Percentiles rank a stretch among this genome's conserved stretches.
Conservation (phyloP, 78 protist species). For the Andalucia godoyi region DNA sequence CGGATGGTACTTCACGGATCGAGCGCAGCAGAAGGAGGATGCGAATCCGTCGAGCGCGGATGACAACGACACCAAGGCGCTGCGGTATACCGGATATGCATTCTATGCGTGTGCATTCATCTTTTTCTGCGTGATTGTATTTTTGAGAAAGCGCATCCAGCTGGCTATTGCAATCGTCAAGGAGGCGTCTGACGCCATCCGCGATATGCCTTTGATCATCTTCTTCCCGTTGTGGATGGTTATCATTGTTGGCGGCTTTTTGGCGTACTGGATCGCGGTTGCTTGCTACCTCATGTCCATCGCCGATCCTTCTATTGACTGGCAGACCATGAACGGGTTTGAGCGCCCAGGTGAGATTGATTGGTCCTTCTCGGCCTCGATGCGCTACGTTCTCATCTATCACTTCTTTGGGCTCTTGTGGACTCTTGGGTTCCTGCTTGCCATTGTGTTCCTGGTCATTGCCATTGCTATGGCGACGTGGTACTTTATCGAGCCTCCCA, state of each 20-base stretch:
- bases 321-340: too few relatives aligned
- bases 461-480: constrained; percentile 62
- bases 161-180: constrained; percentile 50
- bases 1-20: too few relatives aligned
- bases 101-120: too few relatives aligned
- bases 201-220: constrained; percentile 41
- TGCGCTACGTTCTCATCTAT: not conserved
- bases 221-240: constrained; percentile 49
- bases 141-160: too few relatives aligned
- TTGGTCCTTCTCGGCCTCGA: too few relatives aligned
- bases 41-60: too few relatives aligned
- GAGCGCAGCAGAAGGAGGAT: too few relatives aligned
- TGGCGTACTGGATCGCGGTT: constrained; percentile 24
- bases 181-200: constrained; percentile 50
- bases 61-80: too few relatives aligned
- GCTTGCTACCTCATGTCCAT: not conserved
- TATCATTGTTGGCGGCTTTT: constrained; percentile 5
- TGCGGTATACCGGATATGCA: too few relatives aligned
- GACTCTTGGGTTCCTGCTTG: constrained; percentile 44
- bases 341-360: too few relatives aligned
- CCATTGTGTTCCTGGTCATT: constrained; percentile 44
- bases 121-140: too few relatives aligned
- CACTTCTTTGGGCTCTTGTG: constrained; percentile 70
- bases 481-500: constrained; percentile 43
- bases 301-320: not conserved